Evolutionary conservation across 441 rosid species (phyloP), one percentile per base, ranked within the genome.

Genomic region (Adansonia rubrostipa): DNA sequence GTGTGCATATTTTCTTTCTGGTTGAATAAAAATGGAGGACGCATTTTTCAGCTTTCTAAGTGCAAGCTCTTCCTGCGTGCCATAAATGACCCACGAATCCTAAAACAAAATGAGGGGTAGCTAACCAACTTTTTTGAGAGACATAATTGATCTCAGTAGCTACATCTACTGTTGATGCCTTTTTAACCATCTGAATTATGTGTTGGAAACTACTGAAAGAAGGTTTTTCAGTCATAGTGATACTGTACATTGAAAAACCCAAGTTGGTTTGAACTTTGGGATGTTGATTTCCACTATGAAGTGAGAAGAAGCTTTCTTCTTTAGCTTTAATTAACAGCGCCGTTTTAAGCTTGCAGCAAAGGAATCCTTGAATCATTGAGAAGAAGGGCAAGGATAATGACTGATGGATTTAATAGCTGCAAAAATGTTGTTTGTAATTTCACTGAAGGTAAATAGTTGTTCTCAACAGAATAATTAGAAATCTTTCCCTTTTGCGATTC

Each of bases 381-480:
- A 83, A 89, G 92, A 85, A 93, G 98, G 83, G 99, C 99, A 60
- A 90, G 79, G 81, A 78, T 96, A 22, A 96, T 96, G 99, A 96
- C 99, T 51, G 98, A 96, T 70, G 98, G 99, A 82, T 96, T 96
- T 87, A 96, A 96, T 89, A 92, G 95, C 92, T 94, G 98, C 92
- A 91, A 85, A 85, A 96, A 96, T 73, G 98, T 96, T 0, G 89
- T 92, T 53, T 96, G 99, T 84, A 96, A 96, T 80, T 96, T 96
- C 91, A 96, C 99, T 0, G 98, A 96, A 91, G 98, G 99, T 93
- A 77, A 19, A 20, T 48, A 9, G 19, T 51, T 77, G 36, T 51
- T 57, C 45, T 77, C n/a, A 6, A 65, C 48, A 20, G 44, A 17
- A 3, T 63, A 60, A 44, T 20, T 6, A 11, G 53, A 0, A 11